These are phyloP conservation scores for Yamadazyma siamensis DNA, from an alignment of 1,139 yeast genomes.

Conservation along the genomic window DNA sequence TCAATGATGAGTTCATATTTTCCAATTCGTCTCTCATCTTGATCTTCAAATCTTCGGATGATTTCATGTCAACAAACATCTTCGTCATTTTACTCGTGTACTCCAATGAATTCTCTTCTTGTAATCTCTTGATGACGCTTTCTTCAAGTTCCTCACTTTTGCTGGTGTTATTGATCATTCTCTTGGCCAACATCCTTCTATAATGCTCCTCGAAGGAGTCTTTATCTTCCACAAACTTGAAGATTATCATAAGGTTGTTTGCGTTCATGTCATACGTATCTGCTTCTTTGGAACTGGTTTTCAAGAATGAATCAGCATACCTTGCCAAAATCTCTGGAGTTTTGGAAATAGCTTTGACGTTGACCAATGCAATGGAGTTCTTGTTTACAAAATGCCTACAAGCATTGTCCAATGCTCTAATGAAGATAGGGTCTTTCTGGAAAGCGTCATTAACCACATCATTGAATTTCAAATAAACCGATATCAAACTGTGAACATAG, in stretches of 20 bases:
- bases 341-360: conserved; percentile 42
- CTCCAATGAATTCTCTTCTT: conserved; percentile 87
- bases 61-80: conserved; percentile 93
- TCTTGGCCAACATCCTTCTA: conserved; percentile 82
- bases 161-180: conserved; percentile 82
- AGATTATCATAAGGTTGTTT: conserved; percentile 81
- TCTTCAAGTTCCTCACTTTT: conserved; percentile 86
- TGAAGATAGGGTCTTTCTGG: conserved; percentile 72
- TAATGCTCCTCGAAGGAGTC: conserved; percentile 95
- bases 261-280: conserved; percentile 72
- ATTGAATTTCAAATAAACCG: conserved; percentile 65
- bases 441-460: conserved; percentile 69
- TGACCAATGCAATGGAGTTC: conserved; percentile 75
- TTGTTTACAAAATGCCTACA: conserved; percentile 81
- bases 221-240: conserved; percentile 87
- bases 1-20: conserved; percentile 31
- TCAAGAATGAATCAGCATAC: conserved; percentile 81
- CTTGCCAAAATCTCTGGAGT: conserved; percentile 92
- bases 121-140: conserved; percentile 77
- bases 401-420: conserved; percentile 85
- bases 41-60: conserved; percentile 74
- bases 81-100: conserved; percentile 92
- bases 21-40: conserved; percentile 56
- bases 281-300: conserved; percentile 67
- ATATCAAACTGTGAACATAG: conserved; percentile 74